Conservation (phyloP, 441 rosid genomes). For the Croton setiger region DNA sequence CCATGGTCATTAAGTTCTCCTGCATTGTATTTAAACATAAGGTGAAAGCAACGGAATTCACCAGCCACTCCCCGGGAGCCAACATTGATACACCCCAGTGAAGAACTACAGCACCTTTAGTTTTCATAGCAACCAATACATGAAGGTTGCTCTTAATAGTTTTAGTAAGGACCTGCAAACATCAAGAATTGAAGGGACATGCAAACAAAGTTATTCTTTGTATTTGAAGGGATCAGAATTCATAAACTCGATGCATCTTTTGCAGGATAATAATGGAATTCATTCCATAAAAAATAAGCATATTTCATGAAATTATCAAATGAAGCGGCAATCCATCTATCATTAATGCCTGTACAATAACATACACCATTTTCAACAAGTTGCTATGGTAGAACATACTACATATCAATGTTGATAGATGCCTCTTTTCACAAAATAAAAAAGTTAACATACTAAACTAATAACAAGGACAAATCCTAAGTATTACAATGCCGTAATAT, state of each 20-base stretch:
- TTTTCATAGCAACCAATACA: slow-evolving; percentile 47
- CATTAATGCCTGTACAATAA: slow-evolving; percentile 1
- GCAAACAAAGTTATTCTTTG: background rate
- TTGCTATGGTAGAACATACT: background rate
- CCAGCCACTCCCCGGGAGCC: slow-evolving; percentile 60
- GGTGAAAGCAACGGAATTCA: slow-evolving; percentile 29
- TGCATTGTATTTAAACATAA: slow-evolving; percentile 1
- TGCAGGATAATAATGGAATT: background rate
- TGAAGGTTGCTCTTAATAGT: slow-evolving; percentile 37
- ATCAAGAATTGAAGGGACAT: slow-evolving; percentile 4
- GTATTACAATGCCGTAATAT: background rate
- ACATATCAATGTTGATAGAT: background rate
- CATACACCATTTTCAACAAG: slow-evolving; percentile 1
- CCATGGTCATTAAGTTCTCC: slow-evolving; percentile 9
- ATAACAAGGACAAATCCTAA: background rate
- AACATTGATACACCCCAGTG: slow-evolving; percentile 64
- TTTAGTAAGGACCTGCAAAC: slow-evolving; percentile 41
- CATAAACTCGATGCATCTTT: background rate
- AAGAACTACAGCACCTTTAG: slow-evolving; percentile 49
- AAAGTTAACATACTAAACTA: background rate
- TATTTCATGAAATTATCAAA: background rate
- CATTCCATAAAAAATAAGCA: background rate
- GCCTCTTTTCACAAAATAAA: background rate
- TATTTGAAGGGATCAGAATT: background rate
- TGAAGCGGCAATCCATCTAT: background rate